A percentile compares a stretch with the other conserved stretches of the same genome.
Evolutionary conservation across 345 rosid species (phyloP).

Genomic region (Citrus reticulata): DNA sequence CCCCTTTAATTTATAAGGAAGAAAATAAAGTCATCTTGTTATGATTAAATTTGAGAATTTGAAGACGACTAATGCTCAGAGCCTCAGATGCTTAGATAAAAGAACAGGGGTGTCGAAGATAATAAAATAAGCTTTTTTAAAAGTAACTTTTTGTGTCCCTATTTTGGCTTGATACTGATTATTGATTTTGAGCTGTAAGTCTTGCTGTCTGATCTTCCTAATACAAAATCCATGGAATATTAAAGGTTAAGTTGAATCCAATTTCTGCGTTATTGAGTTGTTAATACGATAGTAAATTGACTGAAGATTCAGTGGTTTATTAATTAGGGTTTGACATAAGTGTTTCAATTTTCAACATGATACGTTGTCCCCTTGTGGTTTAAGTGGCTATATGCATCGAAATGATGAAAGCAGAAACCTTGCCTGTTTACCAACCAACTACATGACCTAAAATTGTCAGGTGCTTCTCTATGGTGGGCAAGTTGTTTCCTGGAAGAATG

Average conservation of each 20-base stretch:
- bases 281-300: neutral
- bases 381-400: neutral
- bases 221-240: neutral
- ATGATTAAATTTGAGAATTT: neutral
- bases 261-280: conserved; percentile 2
- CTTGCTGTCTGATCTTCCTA: neutral
- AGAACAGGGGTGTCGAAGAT: neutral
- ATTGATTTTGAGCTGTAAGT: neutral
- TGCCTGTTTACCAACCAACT: neutral
- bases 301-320: neutral
- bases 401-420: neutral
- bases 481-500: conserved; percentile 94
- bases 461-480: conserved; percentile 88
- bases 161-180: neutral
- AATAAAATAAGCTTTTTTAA: neutral
- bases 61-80: neutral
- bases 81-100: neutral
- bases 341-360: neutral
- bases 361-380: neutral
- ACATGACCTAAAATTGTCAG: conserved; percentile 38
- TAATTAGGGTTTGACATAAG: neutral
- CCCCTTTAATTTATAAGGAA: neutral
- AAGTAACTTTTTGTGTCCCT: neutral
- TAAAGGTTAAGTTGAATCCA: neutral
- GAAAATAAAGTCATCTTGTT: neutral